Evolutionary conservation across 208 protist species (phyloP), one percentile per base, ranked within the genome.

Genomic region (Vickermania ingenoplastis): DNA sequence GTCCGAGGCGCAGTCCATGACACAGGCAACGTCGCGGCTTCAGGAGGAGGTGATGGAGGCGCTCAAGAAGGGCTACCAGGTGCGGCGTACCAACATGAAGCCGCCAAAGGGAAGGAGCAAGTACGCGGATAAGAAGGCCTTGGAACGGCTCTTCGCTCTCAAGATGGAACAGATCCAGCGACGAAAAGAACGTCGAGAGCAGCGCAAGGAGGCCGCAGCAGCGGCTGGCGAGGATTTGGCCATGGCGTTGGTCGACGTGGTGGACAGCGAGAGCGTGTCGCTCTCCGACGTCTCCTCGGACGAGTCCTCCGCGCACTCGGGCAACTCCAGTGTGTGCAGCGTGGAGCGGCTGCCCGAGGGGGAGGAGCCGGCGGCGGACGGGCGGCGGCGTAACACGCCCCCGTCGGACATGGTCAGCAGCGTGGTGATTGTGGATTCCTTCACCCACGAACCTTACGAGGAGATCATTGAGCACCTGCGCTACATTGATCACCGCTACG

Each of bases 351-450:
- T 45, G 7, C 36, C 11, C 17, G 11, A 45, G 17, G 77, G 59
- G 17, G 73, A 80, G 1, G 29, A 54, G 11, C 50, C 11, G 11
- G 24, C 7, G 7, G 13, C 13, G 21, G 50, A 54, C 24, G 50
- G 21, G 7, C 13, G 50, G 7, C 13, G 24, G n/a, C 13, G 13
- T 25, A 54, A 26, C 23, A 13, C 7, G 5, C 13, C 50, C 3
- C 68, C 74, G 24, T 52, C 71, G 26, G 83, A 89, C 52, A 64
- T 71, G 41, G 50, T 94, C 23, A 70, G 83, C 1, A 72, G 71
- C 1, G 70, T 94, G 7, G 80, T 94, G 23, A 48, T 94, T 36
- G 76, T 94, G 0, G 87, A 94, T 63, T 58, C 61, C 63, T 94
- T 80, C 65, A 90, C 87, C 29, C 87, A 94, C 63, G 87, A 94